These are phyloP conservation scores for Pilasporangium apinafurcum DNA, from an alignment of 352 stramenopile species.

Conservation along the genomic window DNA sequence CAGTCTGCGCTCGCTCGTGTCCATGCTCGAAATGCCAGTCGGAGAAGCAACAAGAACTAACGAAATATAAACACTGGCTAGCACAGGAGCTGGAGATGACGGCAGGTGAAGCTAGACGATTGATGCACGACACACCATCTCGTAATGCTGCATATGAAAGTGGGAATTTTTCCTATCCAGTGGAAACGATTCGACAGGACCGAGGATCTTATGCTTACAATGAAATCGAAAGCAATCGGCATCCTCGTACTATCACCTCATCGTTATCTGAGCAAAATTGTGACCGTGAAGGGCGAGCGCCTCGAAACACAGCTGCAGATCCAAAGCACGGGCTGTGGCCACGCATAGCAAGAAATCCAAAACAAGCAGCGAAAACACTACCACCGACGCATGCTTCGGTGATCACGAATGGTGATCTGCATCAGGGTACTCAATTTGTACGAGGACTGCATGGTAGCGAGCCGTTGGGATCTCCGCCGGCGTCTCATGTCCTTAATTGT, in stretches of 20 bases:
- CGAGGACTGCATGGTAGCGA: background rate
- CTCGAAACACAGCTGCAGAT: too few relatives aligned
- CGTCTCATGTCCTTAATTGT: constrained; percentile 53
- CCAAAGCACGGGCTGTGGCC: too few relatives aligned
- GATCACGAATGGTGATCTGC: background rate
- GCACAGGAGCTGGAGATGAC: constrained; percentile 2
- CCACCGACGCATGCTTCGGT: background rate
- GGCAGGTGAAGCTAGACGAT: background rate
- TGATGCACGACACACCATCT: constrained; percentile 5
- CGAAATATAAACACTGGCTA: constrained; percentile 23
- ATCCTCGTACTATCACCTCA: too few relatives aligned
- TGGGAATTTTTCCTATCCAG: too few relatives aligned
- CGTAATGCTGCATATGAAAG: too few relatives aligned
- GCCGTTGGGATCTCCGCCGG: constrained; percentile 36
- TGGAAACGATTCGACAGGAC: too few relatives aligned
- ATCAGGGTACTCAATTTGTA: too few relatives aligned
- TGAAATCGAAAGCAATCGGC: too few relatives aligned
- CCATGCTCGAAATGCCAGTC: constrained; percentile 50
- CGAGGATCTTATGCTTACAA: too few relatives aligned
- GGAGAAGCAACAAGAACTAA: constrained; percentile 19
- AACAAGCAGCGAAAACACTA: background rate
- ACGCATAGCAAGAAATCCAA: too few relatives aligned
- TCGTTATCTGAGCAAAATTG: too few relatives aligned
- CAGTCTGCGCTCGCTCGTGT: constrained; percentile 52
- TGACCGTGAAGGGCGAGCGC: too few relatives aligned